These are phyloP conservation scores for Neonectria faginata DNA, from an alignment of 2,329 filamentous ascomycete species.

Conservation along the genomic window DNA sequence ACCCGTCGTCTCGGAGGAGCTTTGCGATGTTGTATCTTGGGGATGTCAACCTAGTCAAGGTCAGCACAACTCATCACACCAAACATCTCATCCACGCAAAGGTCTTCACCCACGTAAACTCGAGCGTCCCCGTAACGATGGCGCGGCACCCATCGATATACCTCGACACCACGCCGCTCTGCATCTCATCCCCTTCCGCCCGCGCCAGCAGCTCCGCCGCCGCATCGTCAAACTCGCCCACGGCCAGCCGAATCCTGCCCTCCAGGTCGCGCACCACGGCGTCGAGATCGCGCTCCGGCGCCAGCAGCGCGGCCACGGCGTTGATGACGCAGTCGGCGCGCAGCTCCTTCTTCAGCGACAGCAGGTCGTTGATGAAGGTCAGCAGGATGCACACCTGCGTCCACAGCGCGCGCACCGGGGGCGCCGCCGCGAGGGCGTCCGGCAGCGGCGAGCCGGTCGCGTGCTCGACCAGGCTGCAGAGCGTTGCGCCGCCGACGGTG, in stretches of 20 bases:
- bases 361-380: conserved; percentile 47
- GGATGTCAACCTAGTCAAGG: conserved; percentile 46
- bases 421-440: conserved; percentile 10
- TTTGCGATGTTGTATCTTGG: conserved; percentile 49
- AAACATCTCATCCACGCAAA: neutral
- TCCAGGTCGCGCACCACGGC: conserved; percentile 40
- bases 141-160: conserved; percentile 49
- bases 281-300: conserved; percentile 38
- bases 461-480: conserved; percentile 47
- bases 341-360: conserved; percentile 51
- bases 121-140: conserved; percentile 48
- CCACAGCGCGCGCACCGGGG: conserved; percentile 34
- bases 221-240: conserved; percentile 42
- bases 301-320: conserved; percentile 44
- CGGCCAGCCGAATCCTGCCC: conserved; percentile 37
- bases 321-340: conserved; percentile 45
- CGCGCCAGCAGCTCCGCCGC: conserved; percentile 30
- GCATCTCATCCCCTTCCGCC: conserved; percentile 23
- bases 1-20: conserved; percentile 48
- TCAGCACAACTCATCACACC: conserved; percentile 24
- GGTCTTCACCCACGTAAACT: conserved; percentile 48
- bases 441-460: conserved; percentile 34
- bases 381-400: conserved; percentile 43
- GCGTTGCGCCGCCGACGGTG: conserved; percentile 43
- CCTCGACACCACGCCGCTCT: conserved; percentile 28